phyloP scores from a whole-genome alignment of 352 stramenopile species.

The Elongisporangium undulatum region DNA sequence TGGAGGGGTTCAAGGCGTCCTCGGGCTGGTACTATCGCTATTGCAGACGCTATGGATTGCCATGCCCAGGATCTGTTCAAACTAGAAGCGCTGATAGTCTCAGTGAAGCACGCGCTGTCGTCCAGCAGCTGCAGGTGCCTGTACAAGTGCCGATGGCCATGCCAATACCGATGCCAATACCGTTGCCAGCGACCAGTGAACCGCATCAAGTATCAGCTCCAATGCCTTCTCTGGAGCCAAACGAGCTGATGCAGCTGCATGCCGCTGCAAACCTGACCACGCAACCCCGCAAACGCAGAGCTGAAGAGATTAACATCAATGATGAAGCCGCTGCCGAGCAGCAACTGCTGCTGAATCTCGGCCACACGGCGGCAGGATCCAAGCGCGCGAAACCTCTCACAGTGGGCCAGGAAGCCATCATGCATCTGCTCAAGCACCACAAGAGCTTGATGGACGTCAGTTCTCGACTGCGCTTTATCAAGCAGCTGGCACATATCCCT shows the following conservation, averaged over 20 bases:
- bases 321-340: slow-evolving; percentile 2
- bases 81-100: neutral
- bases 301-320: neutral
- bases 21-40: slow-evolving; percentile 57
- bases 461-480: slow-evolving; percentile 29
- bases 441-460: slow-evolving; percentile 24
- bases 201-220: neutral
- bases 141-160: neutral
- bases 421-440: slow-evolving; percentile 38
- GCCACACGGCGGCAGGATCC: slow-evolving; percentile 6
- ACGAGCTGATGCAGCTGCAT: neutral
- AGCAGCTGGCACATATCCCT: slow-evolving; percentile 25
- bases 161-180: neutral
- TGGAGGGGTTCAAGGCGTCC: slow-evolving; percentile 50
- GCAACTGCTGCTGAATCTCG: slow-evolving; percentile 10
- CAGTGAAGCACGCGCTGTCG: neutral
- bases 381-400: slow-evolving; percentile 3
- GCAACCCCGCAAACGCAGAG: neutral
- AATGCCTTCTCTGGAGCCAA: neutral
- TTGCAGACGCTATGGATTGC: slow-evolving; percentile 32
- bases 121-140: neutral
- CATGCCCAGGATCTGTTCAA: slow-evolving; percentile 7
- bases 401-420: slow-evolving; percentile 27
- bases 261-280: neutral
- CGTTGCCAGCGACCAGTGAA: neutral